Evolutionary conservation across 2,329 filamentous ascomycete genomes (phyloP).

Genomic region (Phialemonium atrogriseum): DNA sequence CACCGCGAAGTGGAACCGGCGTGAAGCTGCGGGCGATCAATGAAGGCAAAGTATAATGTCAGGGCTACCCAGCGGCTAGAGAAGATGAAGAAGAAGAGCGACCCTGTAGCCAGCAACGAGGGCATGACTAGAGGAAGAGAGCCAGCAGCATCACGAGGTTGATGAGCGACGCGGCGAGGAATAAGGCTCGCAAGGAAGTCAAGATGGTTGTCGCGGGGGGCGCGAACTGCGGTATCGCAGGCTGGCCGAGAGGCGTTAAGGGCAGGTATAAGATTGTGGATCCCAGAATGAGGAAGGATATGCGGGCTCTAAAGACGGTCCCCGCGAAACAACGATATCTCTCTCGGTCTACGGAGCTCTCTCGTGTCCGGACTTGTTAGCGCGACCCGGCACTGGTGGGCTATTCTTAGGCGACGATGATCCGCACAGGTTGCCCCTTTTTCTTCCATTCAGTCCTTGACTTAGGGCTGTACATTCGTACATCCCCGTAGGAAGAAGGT

Average conservation of each 20-base stretch:
- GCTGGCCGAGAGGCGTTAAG: constrained; percentile 84
- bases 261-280: constrained; percentile 98
- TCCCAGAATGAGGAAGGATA: constrained; percentile 90
- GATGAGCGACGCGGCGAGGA: constrained; percentile 73
- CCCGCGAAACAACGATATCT: constrained; percentile 69
- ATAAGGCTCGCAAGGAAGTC: constrained; percentile 75
- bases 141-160: constrained; percentile 73
- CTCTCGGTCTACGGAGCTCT: too few species aligned
- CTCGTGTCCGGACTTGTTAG: too few species aligned
- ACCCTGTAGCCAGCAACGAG: constrained; percentile 79
- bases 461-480: too few species aligned
- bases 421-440: too few species aligned
- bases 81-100: constrained; percentile 94
- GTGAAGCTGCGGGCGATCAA: too few species aligned
- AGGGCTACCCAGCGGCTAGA: constrained; percentile 85
- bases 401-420: too few species aligned
- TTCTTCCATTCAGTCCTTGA: too few species aligned
- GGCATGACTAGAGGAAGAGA: constrained; percentile 93
- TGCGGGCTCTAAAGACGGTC: constrained; percentile 73
- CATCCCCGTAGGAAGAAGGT: too few species aligned
- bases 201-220: constrained; percentile 86
- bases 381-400: too few species aligned
- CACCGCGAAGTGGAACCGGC: too few species aligned
- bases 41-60: constrained; percentile 95
- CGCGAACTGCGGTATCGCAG: constrained; percentile 74